phyloP scores from a whole-genome alignment of 192 early-diverging fungal species.

The Coemansia sp. region DNA sequence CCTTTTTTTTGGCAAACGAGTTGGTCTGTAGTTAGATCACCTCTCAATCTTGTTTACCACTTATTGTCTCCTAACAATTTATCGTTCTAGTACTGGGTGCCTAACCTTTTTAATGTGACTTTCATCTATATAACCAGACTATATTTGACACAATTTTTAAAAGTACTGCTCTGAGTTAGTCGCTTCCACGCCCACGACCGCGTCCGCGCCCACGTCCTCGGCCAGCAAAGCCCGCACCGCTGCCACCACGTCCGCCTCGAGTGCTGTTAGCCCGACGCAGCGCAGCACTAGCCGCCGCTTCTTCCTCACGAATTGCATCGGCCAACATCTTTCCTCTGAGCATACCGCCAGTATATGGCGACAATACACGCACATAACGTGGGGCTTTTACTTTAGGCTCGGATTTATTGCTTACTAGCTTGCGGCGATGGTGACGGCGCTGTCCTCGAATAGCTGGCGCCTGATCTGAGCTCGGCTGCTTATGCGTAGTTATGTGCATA shows the following conservation, averaged over 20 bases:
- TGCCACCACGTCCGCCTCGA: constrained; percentile 19
- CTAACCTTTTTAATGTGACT: neutral
- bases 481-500: constrained; percentile 27
- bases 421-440: neutral
- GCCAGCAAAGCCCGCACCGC: constrained; percentile 26
- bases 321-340: constrained; percentile 41
- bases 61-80: constrained; percentile 7
- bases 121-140: neutral
- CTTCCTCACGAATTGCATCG: constrained; percentile 46
- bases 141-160: neutral
- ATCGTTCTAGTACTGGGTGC: constrained; percentile 4
- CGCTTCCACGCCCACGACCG: constrained; percentile 21
- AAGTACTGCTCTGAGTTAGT: neutral
- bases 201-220: constrained; percentile 25
- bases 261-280: constrained; percentile 13
- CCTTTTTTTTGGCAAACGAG: neutral
- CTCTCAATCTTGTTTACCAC: neutral
- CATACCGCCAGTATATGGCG: constrained; percentile 50
- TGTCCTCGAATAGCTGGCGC: neutral
- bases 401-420: constrained; percentile 3
- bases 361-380: constrained; percentile 26
- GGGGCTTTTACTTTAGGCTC: constrained; percentile 3
- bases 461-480: constrained; percentile 3
- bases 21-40: constrained; percentile 1
- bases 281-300: constrained; percentile 19